Base-by-base conservation (phyloP, 768 basidiomycete species). In the Trametes elegans region DNA sequence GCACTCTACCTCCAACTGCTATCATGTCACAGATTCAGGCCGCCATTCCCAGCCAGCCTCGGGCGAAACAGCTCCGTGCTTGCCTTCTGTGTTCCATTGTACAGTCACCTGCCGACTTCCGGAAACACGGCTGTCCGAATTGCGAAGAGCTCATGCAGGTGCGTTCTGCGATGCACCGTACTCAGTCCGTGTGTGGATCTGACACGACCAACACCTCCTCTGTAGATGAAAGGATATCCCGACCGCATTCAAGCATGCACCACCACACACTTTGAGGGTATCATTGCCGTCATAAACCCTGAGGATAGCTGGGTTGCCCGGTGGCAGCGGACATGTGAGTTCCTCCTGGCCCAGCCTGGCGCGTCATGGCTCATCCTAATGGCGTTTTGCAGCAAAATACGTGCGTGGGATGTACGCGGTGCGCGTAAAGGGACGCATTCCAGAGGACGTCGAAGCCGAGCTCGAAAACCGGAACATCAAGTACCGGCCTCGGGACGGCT, bases 101-200 rank as follows among this genome's bases (percentile, higher is more conserved):
- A 18, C 93, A 93, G 64, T 76, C 85, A 0, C 84, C 92, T 0
- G 74, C 76, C 35, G 96, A 98, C 62, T 99, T 98, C 69, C 76
- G 87, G 38, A 85, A 82, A 63, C 73, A 76, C 19, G 97, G 97
- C 5, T 99, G 97, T 69, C 96, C 96, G 39, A 99, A 99, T 70
- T 99, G 97, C 67, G 96, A 98, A 63, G 92, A 96, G 67, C 78
- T 95, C 61, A 81, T 98, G 70, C 88, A 94, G 78, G 96, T 95
- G 56, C 51, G 81, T 69, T 10, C 8, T 32, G 7, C 26, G 24
- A 11, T 24, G 26, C 26, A 43, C 14, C 24, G 26, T 8, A 16
- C 13, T 14, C n/a, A n/a, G n/a, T n/a, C n/a, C n/a, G n/a, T 3
- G 10, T 24, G 40, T 16, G 13, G 31, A 32, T 10, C 21, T 41